A percentile compares a stretch with the other conserved stretches of the same genome.
phyloP scores from a whole-genome alignment of 345 rosid species.

The Leavenworthia alabamica region DNA sequence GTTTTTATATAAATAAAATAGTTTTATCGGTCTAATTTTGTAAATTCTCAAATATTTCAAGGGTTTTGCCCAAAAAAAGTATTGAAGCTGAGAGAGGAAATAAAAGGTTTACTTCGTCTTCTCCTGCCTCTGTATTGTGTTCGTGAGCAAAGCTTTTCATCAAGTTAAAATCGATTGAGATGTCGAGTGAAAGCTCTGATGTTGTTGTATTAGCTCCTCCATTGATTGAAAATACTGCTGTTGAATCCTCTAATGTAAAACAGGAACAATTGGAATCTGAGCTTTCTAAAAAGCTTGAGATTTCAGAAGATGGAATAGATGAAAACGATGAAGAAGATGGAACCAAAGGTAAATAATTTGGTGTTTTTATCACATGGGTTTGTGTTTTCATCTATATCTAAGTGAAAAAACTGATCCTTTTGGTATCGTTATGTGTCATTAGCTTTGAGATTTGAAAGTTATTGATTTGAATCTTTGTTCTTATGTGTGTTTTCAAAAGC shows the following conservation, averaged over 20 bases:
- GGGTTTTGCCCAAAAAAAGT: no score
- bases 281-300: constrained; percentile 29
- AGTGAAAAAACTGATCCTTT: not conserved
- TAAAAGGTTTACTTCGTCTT: no score
- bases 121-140: no score
- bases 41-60: no score
- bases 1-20: no score
- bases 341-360: constrained; percentile 37
- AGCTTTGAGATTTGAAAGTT: not conserved
- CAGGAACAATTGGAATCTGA: constrained; percentile 21
- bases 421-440: not conserved
- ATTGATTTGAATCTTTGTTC: not conserved
- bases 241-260: constrained; percentile 25
- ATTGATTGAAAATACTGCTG: constrained; percentile 29
- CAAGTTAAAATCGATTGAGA: no score
- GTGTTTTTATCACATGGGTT: not conserved
- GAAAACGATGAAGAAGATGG: constrained; percentile 55
- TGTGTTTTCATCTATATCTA: not conserved
- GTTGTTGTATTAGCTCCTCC: constrained; percentile 32
- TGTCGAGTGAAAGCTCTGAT: constrained; percentile 38
- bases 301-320: constrained; percentile 34
- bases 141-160: no score
- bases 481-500: constrained; percentile 24
- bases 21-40: no score
- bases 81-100: no score